phyloP scores from a whole-genome alignment of 179 eudicot species.

The Heliamphora pulchella region DNA sequence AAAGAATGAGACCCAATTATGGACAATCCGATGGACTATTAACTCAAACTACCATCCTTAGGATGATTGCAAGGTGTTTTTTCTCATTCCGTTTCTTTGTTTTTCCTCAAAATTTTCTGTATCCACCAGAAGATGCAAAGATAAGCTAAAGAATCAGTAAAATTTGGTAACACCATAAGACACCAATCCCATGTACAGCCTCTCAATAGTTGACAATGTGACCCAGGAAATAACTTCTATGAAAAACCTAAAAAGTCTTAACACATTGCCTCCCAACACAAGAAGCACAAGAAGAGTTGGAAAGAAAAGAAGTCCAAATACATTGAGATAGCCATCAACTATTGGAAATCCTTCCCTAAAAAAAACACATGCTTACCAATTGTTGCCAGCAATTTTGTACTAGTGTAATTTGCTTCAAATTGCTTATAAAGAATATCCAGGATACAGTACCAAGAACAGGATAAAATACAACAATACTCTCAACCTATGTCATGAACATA shows the following conservation, averaged over 20 bases:
- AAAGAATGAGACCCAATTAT: neutral
- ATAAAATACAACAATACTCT: neutral
- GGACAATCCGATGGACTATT: neutral
- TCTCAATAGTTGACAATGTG: neutral
- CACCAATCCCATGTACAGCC: neutral
- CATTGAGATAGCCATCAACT: too few relatives aligned
- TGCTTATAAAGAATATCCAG: neutral
- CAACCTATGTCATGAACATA: neutral
- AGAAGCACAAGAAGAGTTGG: neutral
- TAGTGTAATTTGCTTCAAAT: neutral
- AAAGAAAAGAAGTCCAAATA: neutral
- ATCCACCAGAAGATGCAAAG: too few relatives aligned
- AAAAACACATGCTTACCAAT: neutral
- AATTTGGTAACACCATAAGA: neutral
- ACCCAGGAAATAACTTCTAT: neutral
- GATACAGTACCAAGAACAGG: neutral
- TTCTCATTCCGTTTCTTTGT: too few relatives aligned
- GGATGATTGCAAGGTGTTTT: neutral
- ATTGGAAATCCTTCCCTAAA: neutral
- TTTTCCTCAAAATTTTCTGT: too few relatives aligned
- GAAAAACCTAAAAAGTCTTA: too few relatives aligned
- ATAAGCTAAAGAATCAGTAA: neutral
- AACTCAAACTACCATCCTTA: neutral
- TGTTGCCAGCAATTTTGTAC: neutral
- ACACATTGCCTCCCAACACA: neutral